phyloP scores from a whole-genome alignment of 2,329 filamentous ascomycete genomes.

The Chrysoporthe puriensis region DNA sequence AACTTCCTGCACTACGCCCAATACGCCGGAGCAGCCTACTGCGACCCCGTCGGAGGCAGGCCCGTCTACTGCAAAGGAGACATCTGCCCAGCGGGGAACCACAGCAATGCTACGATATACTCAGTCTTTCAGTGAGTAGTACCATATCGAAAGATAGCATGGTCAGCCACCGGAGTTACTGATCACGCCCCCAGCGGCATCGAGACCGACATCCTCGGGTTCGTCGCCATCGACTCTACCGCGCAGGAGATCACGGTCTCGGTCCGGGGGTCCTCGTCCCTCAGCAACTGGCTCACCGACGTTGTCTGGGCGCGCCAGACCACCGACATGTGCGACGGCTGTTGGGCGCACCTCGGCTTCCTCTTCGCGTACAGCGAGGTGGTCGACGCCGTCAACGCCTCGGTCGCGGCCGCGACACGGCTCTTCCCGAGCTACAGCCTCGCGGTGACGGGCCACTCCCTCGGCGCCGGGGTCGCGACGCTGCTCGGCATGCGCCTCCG shows the following conservation, averaged over 20 bases:
- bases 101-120: conserved; percentile 47
- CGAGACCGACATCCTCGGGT: conserved; percentile 46
- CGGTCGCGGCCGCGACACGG: conserved; percentile 47
- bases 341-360: conserved; percentile 63
- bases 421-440: conserved; percentile 57
- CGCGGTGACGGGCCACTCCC: conserved; percentile 67
- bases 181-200: conserved; percentile 11
- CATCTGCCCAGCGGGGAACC: conserved; percentile 49
- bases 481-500: conserved; percentile 62
- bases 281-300: conserved; percentile 66
- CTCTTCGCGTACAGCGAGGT: conserved; percentile 60
- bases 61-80: conserved; percentile 48
- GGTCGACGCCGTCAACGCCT: conserved; percentile 43
- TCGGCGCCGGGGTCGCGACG: conserved; percentile 67
- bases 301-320: conserved; percentile 44
- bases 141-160: neutral
- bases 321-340: conserved; percentile 46
- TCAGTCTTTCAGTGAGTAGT: conserved; percentile 21
- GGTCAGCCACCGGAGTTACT: neutral
- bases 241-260: conserved; percentile 60
- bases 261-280: conserved; percentile 60
- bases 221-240: conserved; percentile 54
- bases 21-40: conserved; percentile 57
- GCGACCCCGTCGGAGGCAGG: conserved; percentile 51
- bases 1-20: conserved; percentile 49